Percentiles rank a stretch among this genome's conserved stretches.
phyloP scores from a whole-genome alignment of 2,329 filamentous ascomycete species.

The Madurella mycetomatis region DNA sequence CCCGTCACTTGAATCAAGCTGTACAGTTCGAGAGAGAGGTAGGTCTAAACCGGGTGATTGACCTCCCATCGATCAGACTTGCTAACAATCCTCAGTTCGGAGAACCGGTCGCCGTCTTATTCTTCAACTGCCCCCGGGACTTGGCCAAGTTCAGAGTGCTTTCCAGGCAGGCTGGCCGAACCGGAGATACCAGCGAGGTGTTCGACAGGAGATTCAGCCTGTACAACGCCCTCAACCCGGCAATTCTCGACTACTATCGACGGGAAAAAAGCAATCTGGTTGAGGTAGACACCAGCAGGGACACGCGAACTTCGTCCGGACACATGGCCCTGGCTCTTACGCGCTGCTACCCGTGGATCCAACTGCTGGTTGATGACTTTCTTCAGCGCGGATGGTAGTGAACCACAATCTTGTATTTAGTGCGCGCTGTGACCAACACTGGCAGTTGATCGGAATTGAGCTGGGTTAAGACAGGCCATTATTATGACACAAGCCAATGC shows the following conservation, averaged over 20 bases:
- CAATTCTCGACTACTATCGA: conserved; percentile 4
- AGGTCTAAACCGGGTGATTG: neutral
- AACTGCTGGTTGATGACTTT: neutral
- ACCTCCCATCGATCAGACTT: neutral
- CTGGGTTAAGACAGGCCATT: no score
- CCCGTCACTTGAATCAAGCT: conserved; percentile 1
- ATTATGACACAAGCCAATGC: no score
- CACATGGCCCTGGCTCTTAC: neutral
- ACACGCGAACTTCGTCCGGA: neutral
- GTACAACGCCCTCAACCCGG: conserved; percentile 1
- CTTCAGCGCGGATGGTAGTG: neutral
- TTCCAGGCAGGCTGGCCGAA: neutral
- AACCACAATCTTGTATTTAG: no score
- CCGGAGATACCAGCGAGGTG: conserved; percentile 1
- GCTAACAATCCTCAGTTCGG: conserved; percentile 2
- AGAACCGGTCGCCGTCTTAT: conserved; percentile 1
- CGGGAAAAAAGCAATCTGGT: conserved; percentile 1
- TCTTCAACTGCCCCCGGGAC: conserved; percentile 1
- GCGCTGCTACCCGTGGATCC: neutral
- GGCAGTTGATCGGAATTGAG: no score
- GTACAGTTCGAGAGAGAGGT: neutral
- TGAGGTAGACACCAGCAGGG: conserved; percentile 4
- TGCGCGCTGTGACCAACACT: no score
- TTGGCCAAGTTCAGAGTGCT: conserved; percentile 3
- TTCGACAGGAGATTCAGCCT: conserved; percentile 8